Evolutionary conservation across 306 rosid species (phyloP).

Genomic region (Sicyos baderoa): DNA sequence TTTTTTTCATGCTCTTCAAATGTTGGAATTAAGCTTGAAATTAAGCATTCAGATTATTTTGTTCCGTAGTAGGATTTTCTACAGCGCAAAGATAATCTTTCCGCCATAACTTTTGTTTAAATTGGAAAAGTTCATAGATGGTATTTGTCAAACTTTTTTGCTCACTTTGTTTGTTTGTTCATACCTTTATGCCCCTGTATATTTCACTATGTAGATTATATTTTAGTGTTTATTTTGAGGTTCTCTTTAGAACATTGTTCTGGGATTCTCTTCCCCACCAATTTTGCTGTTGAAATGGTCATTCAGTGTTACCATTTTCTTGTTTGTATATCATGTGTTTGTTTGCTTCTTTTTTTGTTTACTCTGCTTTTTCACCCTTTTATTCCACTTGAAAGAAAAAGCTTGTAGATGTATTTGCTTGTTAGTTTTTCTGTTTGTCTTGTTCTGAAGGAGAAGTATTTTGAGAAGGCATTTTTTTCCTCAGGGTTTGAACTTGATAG

Average conservation of each 20-base stretch:
- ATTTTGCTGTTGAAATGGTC: conserved; percentile 6
- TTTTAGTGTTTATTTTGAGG: background rate
- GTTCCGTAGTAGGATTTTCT: background rate
- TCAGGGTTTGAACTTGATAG: background rate
- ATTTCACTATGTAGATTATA: background rate
- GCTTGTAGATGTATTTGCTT: conserved; percentile 13
- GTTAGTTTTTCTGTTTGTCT: conserved; percentile 15
- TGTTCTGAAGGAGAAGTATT: background rate
- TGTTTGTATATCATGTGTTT: conserved; percentile 12
- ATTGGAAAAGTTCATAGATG: background rate
- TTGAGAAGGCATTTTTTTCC: background rate
- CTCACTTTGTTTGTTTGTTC: background rate
- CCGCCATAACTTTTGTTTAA: background rate
- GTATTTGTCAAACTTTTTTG: conserved; percentile 7
- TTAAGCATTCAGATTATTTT: background rate
- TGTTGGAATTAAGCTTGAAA: background rate
- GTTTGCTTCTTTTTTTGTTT: background rate
- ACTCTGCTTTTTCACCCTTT: background rate
- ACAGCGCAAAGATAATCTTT: background rate
- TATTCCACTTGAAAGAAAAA: background rate
- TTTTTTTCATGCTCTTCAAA: background rate
- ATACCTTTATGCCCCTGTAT: background rate
- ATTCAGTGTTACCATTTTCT: conserved; percentile 10
- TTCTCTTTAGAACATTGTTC: background rate
- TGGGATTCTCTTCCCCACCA: conserved; percentile 12